Evolutionary conservation across 2,329 filamentous ascomycete species (phyloP), one percentile per base, ranked within the genome.

Genomic region (Colletotrichum sublineola): DNA sequence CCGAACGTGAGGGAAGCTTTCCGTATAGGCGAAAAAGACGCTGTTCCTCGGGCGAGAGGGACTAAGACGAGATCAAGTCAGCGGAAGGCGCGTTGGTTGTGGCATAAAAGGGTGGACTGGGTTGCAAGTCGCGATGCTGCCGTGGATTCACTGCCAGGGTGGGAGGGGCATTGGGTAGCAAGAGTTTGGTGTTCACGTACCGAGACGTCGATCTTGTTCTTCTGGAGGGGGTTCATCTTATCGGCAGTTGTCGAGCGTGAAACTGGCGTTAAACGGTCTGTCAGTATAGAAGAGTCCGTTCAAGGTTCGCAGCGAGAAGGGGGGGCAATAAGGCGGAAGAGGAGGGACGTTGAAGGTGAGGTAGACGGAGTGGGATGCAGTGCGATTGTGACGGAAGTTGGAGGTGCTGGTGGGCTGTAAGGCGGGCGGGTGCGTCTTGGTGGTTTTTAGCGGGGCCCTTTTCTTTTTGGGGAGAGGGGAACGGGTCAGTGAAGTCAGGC

Each of bases 181-280:
- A 61, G 58, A 55, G 64, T 68, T 71, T 68, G 74, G 72, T 58
- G 62, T 60, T 36, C 38, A 89, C 94, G 86, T 86, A 98, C 96
- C 87, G 90, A 95, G 85, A 98, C 89, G 85, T 99, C 96, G 79
- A 98, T 89, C 88, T 99, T 98, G 89, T 98, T 98, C 89, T 97
- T 95, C 88, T 98, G 94, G 83, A 95, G 94, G 78, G 96, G 96
- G 83, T 98, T 98, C 94, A 98, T 97, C 76, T 78, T 87, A 83
- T 56, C 44, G 46, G 53, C 15, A 31, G 36, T 33, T 18, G 18
- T 60, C 42, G 52, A 56, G 38, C 44, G 61, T 36, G 55, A 31
- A 24, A 18, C 66, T 55, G 18, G n/a, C 12, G 12, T 6, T 29
- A 14, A 12, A 36, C n/a, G 33, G 31, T 36, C 18, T 40, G 31